A percentile compares a stretch with the other conserved stretches of the same genome.
phyloP scores from a whole-genome alignment of 805 yeast genomes.

The Candida dendrica region DNA sequence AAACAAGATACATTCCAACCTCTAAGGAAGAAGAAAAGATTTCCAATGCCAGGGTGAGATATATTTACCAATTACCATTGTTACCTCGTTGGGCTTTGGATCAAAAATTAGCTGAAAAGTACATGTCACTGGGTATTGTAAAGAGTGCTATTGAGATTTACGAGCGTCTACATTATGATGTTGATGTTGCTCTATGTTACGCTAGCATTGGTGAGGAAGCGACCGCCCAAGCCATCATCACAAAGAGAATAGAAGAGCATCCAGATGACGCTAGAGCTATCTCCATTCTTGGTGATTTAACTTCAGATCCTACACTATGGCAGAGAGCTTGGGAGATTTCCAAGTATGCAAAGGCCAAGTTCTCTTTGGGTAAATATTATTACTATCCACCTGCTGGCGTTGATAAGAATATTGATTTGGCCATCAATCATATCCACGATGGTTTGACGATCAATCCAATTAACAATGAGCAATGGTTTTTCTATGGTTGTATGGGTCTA shows the following conservation, averaged over 20 bases:
- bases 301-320: slow-evolving; percentile 73
- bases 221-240: slow-evolving; percentile 56
- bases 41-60: slow-evolving; percentile 50
- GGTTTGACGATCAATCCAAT: slow-evolving; percentile 69
- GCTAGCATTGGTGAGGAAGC: slow-evolving; percentile 74
- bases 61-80: slow-evolving; percentile 66
- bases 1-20: slow-evolving; percentile 47
- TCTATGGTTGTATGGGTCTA: slow-evolving; percentile 86
- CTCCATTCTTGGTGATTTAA: slow-evolving; percentile 80
- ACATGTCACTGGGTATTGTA: slow-evolving; percentile 76
- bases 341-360: slow-evolving; percentile 76
- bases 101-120: slow-evolving; percentile 73
- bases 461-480: slow-evolving; percentile 77
- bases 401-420: slow-evolving; percentile 40
- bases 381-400: slow-evolving; percentile 63
- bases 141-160: slow-evolving; percentile 87
- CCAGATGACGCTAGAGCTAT: slow-evolving; percentile 80
- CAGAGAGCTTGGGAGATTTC: slow-evolving; percentile 82
- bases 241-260: slow-evolving; percentile 41
- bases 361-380: slow-evolving; percentile 68
- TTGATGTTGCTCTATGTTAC: slow-evolving; percentile 85
- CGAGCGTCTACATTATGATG: slow-evolving; percentile 64
- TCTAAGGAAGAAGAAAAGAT: slow-evolving; percentile 21
- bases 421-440: slow-evolving; percentile 66
- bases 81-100: slow-evolving; percentile 86